Evolutionary conservation across 768 basidiomycete genomes (phyloP).

Genomic region (Clavaria fumosa): DNA sequence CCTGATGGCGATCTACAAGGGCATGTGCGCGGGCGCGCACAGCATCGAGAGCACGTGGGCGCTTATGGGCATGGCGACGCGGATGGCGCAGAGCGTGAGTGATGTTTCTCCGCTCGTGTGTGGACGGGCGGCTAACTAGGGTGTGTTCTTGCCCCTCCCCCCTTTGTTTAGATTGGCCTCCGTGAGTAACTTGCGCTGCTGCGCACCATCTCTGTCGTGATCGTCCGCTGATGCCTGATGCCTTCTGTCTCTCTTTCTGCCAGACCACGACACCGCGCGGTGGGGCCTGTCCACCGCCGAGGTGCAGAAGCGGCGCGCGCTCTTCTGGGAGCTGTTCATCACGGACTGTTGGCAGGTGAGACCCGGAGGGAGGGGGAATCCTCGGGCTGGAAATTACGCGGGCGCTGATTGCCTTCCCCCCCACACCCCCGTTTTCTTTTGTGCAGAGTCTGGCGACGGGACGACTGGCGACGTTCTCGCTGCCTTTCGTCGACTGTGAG

Average conservation of each 20-base stretch:
- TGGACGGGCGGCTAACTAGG: no score
- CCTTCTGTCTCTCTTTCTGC: slow-evolving; percentile 3
- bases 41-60: slow-evolving; percentile 59
- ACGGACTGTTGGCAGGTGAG: slow-evolving; percentile 62
- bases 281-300: slow-evolving; percentile 47
- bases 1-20: slow-evolving; percentile 58
- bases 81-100: slow-evolving; percentile 55
- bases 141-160: no score
- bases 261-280: slow-evolving; percentile 59
- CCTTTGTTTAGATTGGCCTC: slow-evolving; percentile 42
- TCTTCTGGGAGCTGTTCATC: slow-evolving; percentile 65
- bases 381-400: no score
- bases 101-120: not conserved
- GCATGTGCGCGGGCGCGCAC: slow-evolving; percentile 48
- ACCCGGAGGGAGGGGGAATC: slow-evolving; percentile 1
- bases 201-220: not conserved
- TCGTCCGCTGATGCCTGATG: slow-evolving; percentile 4
- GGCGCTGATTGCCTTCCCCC: no score
- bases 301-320: slow-evolving; percentile 52
- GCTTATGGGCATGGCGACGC: slow-evolving; percentile 47
- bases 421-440: slow-evolving; percentile 2
- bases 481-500: slow-evolving; percentile 61
- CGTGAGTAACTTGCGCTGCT: slow-evolving; percentile 27
- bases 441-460: slow-evolving; percentile 53
- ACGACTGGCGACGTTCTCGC: slow-evolving; percentile 48